Percentiles rank a stretch among this genome's conserved stretches.
These are phyloP conservation scores for Eucalyptus victrix DNA, from an alignment of 345 rosid genomes.

Conservation along the genomic window DNA sequence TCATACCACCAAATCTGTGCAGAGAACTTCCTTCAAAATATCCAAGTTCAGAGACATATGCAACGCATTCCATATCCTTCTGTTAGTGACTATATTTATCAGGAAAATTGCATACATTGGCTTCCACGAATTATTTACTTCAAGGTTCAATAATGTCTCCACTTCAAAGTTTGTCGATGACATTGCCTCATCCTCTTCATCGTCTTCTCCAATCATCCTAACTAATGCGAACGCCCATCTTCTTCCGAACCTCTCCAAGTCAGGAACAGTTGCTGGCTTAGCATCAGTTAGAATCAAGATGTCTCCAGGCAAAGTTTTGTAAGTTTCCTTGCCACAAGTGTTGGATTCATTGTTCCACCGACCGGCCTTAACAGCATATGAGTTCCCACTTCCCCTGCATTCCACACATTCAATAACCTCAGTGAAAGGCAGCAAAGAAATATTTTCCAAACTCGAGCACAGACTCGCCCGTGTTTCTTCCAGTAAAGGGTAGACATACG, in stretches of 20 bases:
- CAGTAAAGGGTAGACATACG: slow-evolving; percentile 13
- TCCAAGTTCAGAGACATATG: slow-evolving; percentile 1
- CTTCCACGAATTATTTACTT: neutral
- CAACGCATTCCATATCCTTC: slow-evolving; percentile 24
- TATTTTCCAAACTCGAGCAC: slow-evolving; percentile 10
- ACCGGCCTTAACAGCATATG: slow-evolving; percentile 7
- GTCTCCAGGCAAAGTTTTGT: slow-evolving; percentile 29
- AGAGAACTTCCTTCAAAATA: slow-evolving; percentile 7
- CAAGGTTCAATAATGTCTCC: neutral
- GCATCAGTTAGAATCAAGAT: slow-evolving; percentile 14
- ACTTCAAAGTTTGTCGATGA: slow-evolving; percentile 4
- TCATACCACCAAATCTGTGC: slow-evolving; percentile 12
- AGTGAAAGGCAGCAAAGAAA: slow-evolving; percentile 19
- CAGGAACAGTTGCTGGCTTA: slow-evolving; percentile 17
- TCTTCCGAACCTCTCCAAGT: slow-evolving; percentile 12
- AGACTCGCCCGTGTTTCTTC: slow-evolving; percentile 32
- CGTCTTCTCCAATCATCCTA: neutral
- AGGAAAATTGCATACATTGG: slow-evolving; percentile 11
- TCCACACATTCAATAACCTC: neutral
- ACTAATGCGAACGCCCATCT: slow-evolving; percentile 12
- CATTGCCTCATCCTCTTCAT: neutral
- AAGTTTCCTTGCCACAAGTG: slow-evolving; percentile 10
- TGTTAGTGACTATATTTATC: slow-evolving; percentile 9
- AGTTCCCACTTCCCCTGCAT: neutral
- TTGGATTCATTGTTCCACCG: slow-evolving; percentile 16